Evolutionary conservation across 495 filamentous ascomycete genomes (phyloP), one percentile per base, ranked within the genome.

Genomic region (Articulospora tetracladia): DNA sequence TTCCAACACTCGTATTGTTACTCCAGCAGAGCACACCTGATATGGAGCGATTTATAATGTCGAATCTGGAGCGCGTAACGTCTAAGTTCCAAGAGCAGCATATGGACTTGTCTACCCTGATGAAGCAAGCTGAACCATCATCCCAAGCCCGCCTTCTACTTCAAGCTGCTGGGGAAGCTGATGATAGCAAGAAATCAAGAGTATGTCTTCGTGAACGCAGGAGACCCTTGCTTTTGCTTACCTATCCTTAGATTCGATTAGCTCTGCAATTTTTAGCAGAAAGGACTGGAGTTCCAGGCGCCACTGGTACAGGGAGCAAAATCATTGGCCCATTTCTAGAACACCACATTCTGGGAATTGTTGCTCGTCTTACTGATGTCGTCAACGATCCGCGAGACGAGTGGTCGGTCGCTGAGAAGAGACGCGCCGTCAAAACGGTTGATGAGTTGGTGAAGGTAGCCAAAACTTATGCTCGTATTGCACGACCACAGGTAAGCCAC

Each of bases 381-480:
- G 85, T 99, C 53, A 95, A 91, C 66, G 89, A 92, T 66, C 75
- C 83, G 1, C 50, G 70, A 24, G 46, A 44, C 28, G 55, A 58
- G 20, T 30, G 48, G 20, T 59, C 62, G 1, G 57, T 68, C 3
- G 70, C 72, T 3, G 70, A 85, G 24, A 75, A 82, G 26, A 90
- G 96, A 64, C 79, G 90, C 50, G 90, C 86, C 57, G 76, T 98
- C 1, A 82, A 82, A 58, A 94, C 89, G 1, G 89, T 99, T 67
- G 87, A 90, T 62, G 92, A 92, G 68, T 90, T 98, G 88, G 86
- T 97, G 49, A 83, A 77, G 61, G 73, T 93, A 46, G 86, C 87
- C 20, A 84, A 82, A 55, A 79, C 75, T 13, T 83, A 88, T 72
- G 80, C 89, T 15, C 86, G 81, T 60, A 85, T 86, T 69, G 93